Evolutionary conservation across 148 eudicot species (phyloP).

Genomic region (Cornus florida): DNA sequence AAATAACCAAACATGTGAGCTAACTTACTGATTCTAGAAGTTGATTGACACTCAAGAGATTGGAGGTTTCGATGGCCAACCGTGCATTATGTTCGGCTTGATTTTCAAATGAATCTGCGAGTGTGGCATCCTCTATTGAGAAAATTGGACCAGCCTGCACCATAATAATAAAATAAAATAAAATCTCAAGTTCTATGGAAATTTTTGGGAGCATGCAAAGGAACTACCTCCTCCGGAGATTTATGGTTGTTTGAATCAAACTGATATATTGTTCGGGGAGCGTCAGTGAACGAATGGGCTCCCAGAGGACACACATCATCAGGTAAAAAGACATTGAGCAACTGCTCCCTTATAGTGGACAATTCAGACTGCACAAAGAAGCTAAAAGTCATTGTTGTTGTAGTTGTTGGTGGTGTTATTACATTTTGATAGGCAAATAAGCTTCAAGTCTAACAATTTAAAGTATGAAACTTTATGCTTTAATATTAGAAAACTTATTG

Average conservation of each 20-base stretch:
- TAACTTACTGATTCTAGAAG: slow-evolving; percentile 55
- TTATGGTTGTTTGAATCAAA: slow-evolving; percentile 29
- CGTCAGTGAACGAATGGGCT: slow-evolving; percentile 40
- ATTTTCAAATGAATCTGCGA: slow-evolving; percentile 20
- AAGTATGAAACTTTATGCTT: no score
- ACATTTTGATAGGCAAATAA: no score
- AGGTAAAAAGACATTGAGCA: slow-evolving; percentile 61
- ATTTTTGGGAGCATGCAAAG: not conserved
- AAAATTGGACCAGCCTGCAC: slow-evolving; percentile 36
- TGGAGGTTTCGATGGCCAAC: slow-evolving; percentile 29
- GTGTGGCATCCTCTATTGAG: slow-evolving; percentile 38
- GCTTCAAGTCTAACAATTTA: no score
- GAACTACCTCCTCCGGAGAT: slow-evolving; percentile 46
- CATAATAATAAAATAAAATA: not conserved
- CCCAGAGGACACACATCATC: slow-evolving; percentile 61
- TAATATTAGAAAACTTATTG: no score
- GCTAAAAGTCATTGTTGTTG: not conserved
- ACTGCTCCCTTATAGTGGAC: slow-evolving; percentile 44
- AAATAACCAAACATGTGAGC: not conserved
- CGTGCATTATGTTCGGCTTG: slow-evolving; percentile 37
- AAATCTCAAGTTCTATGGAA: not conserved
- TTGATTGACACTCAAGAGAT: slow-evolving; percentile 53
- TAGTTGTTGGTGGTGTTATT: no score
- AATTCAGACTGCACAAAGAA: slow-evolving; percentile 38
- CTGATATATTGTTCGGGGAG: slow-evolving; percentile 36